Evolutionary conservation across 2,329 filamentous ascomycete genomes (phyloP).

Genomic region (Plectosphaerella cucumerina): DNA sequence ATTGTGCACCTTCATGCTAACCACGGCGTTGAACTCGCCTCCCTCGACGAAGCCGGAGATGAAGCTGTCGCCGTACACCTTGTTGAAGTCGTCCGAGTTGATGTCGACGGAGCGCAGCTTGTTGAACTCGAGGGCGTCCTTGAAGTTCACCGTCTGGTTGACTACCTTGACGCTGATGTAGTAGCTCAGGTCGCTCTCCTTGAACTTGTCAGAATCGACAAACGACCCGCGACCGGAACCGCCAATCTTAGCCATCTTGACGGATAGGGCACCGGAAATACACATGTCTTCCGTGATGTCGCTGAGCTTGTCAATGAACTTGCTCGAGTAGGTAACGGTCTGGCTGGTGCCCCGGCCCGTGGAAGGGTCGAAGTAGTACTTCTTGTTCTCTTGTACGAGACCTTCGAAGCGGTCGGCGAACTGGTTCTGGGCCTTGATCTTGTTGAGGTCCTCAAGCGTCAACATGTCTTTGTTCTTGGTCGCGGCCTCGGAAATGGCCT

Average conservation of each 20-base stretch:
- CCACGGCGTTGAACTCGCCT: not conserved
- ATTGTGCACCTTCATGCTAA: not conserved
- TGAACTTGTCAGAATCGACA: not conserved
- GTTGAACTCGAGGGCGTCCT: not conserved
- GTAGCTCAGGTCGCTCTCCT: not conserved
- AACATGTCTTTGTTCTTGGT: too few relatives aligned
- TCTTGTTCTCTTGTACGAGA: too few relatives aligned
- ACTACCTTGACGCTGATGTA: slow-evolving; percentile 1
- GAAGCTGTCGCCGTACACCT: not conserved
- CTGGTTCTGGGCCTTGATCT: too few relatives aligned
- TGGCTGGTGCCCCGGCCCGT: too few relatives aligned
- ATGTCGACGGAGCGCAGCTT: not conserved
- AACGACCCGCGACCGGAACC: not conserved
- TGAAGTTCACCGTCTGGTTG: not conserved
- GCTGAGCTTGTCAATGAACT: too few relatives aligned
- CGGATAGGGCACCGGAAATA: slow-evolving; percentile 8
- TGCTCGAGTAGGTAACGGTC: too few relatives aligned
- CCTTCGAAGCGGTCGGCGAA: too few relatives aligned
- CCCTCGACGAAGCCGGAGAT: not conserved
- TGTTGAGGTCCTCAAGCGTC: too few relatives aligned
- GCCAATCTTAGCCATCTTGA: not conserved
- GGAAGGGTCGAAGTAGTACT: too few relatives aligned
- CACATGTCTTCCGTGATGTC: not conserved
- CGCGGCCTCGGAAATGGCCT: too few relatives aligned
- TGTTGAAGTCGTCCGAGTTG: not conserved